Evolutionary conservation across 306 rosid genomes (phyloP), one percentile per base, ranked within the genome.

Genomic region (Lablab purpureus): DNA sequence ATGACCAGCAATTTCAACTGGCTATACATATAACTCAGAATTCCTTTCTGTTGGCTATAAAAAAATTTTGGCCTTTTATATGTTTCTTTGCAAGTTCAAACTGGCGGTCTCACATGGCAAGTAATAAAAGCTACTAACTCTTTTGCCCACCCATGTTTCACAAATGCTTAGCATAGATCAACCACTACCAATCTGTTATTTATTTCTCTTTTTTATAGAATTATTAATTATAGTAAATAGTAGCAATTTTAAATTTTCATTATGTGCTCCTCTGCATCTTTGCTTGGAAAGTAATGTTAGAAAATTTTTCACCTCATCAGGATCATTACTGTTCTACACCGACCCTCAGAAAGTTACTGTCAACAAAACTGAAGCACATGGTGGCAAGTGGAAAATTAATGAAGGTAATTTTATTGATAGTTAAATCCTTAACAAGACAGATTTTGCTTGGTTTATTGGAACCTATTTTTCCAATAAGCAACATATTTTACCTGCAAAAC

Each of bases 281-380:
- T 72, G 68, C 60, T 40, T 66, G n/a, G 14, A 60, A 81, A 84
- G 22, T 45, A 36, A 74, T 78, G 73, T 73, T 82, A n/a, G 81
- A 73, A 37, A 73, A 30, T 67, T 52, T 69, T 60, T 76, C 62
- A 73, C 81, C 66, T 70, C 65, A 68, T 32, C 62, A 94, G 98
- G 97, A 90, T 68, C 88, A 92, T 41, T 90, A 88, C 80, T 87
- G 82, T 87, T 88, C 94, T 41, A 94, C 93, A 5, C 86, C 93
- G 75, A 91, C 89, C 83, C 93, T 92, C 75, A 85, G 79, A 77
- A 92, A 88, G 83, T 80, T 89, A 67, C 80, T 94, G 72, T 81
- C 92, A 56, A 67, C 91, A 51, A 89, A 91, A 85, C 69, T 94
- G 84, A 92, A 92, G 92, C 92, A 94, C 74, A 84, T 94, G 98